A percentile compares a stretch with the other conserved stretches of the same genome.
These are phyloP conservation scores for Tephrocybe sp. DNA, from an alignment of 768 basidiomycete genomes.

Conservation along the genomic window DNA sequence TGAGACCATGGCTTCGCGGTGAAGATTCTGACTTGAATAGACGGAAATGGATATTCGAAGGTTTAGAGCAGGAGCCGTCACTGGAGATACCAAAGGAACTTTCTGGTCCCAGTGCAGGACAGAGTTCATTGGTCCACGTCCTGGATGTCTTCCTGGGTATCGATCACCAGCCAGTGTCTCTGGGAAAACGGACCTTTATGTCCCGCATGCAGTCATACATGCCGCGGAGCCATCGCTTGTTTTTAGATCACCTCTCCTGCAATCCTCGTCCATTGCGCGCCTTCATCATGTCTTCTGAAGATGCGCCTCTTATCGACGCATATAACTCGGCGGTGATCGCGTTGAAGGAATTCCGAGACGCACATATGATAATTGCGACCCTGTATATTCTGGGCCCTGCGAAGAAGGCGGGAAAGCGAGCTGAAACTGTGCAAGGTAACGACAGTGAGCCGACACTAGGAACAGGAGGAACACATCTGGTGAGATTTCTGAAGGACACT, in stretches of 20 bases:
- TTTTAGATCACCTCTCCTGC: constrained; percentile 61
- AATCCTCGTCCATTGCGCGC: constrained; percentile 60
- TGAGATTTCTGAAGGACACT: constrained; percentile 72
- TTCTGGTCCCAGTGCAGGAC: constrained; percentile 80
- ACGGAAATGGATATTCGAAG: constrained; percentile 58
- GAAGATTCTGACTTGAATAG: constrained; percentile 46
- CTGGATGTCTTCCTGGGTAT: constrained; percentile 73
- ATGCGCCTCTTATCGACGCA: constrained; percentile 38
- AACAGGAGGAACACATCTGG: constrained; percentile 77
- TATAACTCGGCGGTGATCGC: constrained; percentile 66
- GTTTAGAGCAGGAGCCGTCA: constrained; percentile 44
- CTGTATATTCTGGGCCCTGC: constrained; percentile 78
- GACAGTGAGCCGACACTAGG: constrained; percentile 44
- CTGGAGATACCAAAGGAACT: constrained; percentile 48
- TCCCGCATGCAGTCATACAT: constrained; percentile 79
- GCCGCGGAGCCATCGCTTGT: constrained; percentile 79
- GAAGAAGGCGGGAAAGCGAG: constrained; percentile 27
- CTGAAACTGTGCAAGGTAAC: constrained; percentile 15
- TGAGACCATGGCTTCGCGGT: constrained; percentile 83
- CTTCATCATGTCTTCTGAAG: constrained; percentile 37
- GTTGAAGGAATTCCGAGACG: constrained; percentile 71
- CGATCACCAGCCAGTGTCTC: constrained; percentile 38
- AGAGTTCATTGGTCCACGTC: constrained; percentile 74
- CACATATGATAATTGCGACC: constrained; percentile 73
- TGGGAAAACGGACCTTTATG: constrained; percentile 44